A percentile compares a stretch with the other conserved stretches of the same genome.
These are phyloP conservation scores for Calonectria hawksworthii DNA, from an alignment of 2,329 filamentous ascomycete genomes.

Conservation along the genomic window DNA sequence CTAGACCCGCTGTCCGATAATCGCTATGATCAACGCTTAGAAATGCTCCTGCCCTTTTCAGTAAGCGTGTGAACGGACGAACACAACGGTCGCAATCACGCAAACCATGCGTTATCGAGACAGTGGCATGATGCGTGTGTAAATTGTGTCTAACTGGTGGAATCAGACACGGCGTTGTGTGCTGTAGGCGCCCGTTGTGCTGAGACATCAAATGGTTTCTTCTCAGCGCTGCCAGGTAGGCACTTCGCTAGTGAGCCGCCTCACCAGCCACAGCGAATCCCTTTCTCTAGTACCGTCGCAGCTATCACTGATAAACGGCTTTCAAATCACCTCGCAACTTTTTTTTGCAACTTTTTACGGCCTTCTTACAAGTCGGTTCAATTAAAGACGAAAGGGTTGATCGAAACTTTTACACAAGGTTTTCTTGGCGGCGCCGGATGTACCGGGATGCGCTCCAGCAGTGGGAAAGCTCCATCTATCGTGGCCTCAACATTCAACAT, in stretches of 20 bases:
- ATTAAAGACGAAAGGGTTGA: background rate
- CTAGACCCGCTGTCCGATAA: background rate
- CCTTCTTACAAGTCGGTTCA: background rate
- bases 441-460: background rate
- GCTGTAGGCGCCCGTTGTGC: background rate
- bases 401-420: background rate
- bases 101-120: background rate
- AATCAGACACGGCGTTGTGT: background rate
- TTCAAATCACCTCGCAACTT: background rate
- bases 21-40: slow-evolving; percentile 11
- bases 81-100: background rate
- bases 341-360: background rate
- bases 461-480: no score
- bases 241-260: background rate
- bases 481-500: background rate
- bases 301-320: background rate
- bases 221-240: background rate
- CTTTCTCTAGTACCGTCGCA: background rate
- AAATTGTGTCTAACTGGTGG: background rate
- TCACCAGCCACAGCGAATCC: background rate
- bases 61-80: background rate
- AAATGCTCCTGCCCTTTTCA: slow-evolving; percentile 23
- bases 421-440: background rate
- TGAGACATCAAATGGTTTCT: background rate
- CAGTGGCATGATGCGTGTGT: background rate